Evolutionary conservation across 495 filamentous ascomycete genomes (phyloP).

Genomic region (Aspergillus biplanus): DNA sequence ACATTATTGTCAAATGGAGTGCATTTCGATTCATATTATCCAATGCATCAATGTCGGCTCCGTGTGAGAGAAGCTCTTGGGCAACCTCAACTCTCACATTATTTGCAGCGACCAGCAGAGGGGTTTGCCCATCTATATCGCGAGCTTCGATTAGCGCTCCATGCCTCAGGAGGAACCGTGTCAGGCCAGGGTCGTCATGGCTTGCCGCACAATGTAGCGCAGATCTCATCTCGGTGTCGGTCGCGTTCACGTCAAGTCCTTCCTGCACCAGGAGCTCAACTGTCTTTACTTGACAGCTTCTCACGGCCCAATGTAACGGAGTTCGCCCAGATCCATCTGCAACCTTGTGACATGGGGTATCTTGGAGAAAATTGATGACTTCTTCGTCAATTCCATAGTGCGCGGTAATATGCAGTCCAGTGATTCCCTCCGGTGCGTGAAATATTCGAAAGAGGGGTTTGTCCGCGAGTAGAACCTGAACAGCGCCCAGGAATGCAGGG

Average conservation of each 20-base stretch:
- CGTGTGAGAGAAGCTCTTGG: background rate
- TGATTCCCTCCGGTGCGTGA: background rate
- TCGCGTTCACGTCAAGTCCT: background rate
- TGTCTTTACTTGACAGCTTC: background rate
- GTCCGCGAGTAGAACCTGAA: background rate
- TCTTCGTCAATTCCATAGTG: background rate
- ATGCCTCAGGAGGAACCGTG: background rate
- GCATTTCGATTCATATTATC: conserved; percentile 3
- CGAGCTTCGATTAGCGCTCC: background rate
- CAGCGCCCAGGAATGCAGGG: background rate
- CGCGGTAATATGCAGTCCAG: background rate
- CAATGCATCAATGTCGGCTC: background rate
- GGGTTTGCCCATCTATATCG: background rate
- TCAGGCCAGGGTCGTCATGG: background rate
- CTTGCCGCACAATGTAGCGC: background rate
- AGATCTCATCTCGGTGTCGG: background rate
- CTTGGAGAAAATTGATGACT: background rate
- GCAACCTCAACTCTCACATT: background rate
- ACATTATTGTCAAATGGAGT: conserved; percentile 21
- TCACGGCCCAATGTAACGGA: background rate
- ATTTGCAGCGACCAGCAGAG: background rate
- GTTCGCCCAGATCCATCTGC: background rate
- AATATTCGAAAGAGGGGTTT: background rate
- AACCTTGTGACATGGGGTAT: background rate
- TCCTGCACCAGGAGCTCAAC: background rate